phyloP scores from a whole-genome alignment of 768 basidiomycete species.

The Auricularia sp. region DNA sequence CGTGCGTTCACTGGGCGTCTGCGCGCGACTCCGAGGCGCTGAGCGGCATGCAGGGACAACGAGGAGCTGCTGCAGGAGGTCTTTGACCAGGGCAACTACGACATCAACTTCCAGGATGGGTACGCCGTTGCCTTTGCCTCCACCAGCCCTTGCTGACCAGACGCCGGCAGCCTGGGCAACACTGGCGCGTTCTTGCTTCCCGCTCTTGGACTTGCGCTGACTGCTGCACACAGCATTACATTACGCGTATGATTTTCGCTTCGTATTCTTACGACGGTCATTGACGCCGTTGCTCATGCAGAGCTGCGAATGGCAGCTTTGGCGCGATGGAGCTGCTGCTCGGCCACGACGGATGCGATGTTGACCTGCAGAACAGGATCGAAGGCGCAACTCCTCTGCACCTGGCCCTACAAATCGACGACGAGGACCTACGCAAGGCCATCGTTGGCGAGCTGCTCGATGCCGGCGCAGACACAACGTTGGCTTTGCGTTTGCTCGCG shows the following conservation, averaged over 20 bases:
- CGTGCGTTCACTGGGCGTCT: not conserved
- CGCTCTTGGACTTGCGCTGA: constrained; percentile 9
- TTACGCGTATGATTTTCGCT: constrained; percentile 44
- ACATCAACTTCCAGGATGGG: constrained; percentile 76
- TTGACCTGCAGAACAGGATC: constrained; percentile 63
- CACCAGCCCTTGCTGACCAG: constrained; percentile 5
- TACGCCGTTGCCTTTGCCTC: constrained; percentile 27
- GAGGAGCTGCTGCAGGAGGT: constrained; percentile 55
- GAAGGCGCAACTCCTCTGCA: constrained; percentile 72
- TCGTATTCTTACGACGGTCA: not conserved
- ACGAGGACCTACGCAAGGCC: constrained; percentile 40
- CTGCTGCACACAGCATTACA: constrained; percentile 42
- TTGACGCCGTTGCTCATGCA: constrained; percentile 13
- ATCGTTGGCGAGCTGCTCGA: constrained; percentile 61
- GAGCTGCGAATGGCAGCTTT: constrained; percentile 44
- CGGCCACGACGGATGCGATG: constrained; percentile 66
- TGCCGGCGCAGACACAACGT: constrained; percentile 68
- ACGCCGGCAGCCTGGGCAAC: constrained; percentile 46
- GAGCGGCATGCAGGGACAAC: constrained; percentile 35
- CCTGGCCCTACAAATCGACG: constrained; percentile 45
- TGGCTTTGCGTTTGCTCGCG: constrained; percentile 15
- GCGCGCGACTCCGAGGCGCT: too few relatives aligned
- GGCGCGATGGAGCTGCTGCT: constrained; percentile 65
- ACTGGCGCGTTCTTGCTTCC: constrained; percentile 43
- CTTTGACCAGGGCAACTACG: constrained; percentile 41